These are phyloP conservation scores for Trichomonas vaginalis DNA, from an alignment of 208 protist genomes.

Conservation along the genomic window DNA sequence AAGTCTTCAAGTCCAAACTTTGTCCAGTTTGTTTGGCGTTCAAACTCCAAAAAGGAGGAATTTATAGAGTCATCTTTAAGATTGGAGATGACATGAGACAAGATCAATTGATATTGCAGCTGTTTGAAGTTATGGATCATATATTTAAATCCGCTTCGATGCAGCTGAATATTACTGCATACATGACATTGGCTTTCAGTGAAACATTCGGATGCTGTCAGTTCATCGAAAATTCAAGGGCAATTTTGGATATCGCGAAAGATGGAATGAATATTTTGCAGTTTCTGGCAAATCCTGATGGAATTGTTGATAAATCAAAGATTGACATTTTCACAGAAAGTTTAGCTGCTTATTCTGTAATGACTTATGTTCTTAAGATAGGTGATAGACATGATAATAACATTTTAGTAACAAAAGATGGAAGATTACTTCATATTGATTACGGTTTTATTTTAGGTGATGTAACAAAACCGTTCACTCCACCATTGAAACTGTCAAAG, in stretches of 20 bases:
- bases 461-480: conserved; percentile 69
- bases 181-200: background rate
- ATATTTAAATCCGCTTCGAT: background rate
- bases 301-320: background rate
- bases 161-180: background rate
- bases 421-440: conserved; percentile 19
- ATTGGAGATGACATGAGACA: conserved; percentile 34
- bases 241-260: background rate
- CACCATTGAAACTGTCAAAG: conserved; percentile 67
- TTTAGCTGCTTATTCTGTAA: background rate
- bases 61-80: conserved; percentile 31
- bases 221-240: background rate
- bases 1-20: background rate
- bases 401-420: conserved; percentile 22
- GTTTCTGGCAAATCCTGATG: background rate
- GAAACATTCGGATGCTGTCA: background rate
- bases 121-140: conserved; percentile 18
- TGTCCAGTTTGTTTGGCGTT: background rate
- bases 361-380: conserved; percentile 18
- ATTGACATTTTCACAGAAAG: background rate
- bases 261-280: background rate
- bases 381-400: conserved; percentile 20
- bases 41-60: background rate
- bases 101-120: conserved; percentile 33
- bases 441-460: conserved; percentile 19